phyloP scores from a whole-genome alignment of 179 eudicot genomes.

The Nepenthes alata region DNA sequence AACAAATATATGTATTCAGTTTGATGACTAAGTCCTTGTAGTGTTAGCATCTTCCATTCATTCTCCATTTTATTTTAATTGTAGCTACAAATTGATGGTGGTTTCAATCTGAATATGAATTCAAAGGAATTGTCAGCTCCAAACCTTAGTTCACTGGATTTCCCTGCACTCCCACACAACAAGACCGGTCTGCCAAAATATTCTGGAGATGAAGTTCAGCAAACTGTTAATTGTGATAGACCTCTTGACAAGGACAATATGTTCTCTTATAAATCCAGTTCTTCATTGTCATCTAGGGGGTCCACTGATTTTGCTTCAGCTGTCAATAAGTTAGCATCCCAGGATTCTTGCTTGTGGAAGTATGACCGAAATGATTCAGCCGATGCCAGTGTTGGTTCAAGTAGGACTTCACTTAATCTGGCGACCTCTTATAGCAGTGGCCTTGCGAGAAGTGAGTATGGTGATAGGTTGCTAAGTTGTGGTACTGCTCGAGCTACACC shows the following conservation, averaged over 20 bases:
- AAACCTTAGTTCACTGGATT: slow-evolving; percentile 61
- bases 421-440: slow-evolving; percentile 50
- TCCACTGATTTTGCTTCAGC: slow-evolving; percentile 85
- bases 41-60: background rate
- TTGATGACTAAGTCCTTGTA: too few species aligned
- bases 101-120: slow-evolving; percentile 44
- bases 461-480: slow-evolving; percentile 50
- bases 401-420: slow-evolving; percentile 55
- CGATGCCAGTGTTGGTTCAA: slow-evolving; percentile 58
- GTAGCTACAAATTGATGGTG: slow-evolving; percentile 86
- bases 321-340: slow-evolving; percentile 73
- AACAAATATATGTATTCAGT: too few species aligned
- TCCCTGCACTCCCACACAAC: slow-evolving; percentile 60
- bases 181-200: slow-evolving; percentile 39
- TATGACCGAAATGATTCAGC: slow-evolving; percentile 62
- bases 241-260: slow-evolving; percentile 48
- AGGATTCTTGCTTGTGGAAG: slow-evolving; percentile 63
- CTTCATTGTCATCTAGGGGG: slow-evolving; percentile 49
- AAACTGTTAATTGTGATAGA: slow-evolving; percentile 35
- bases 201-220: slow-evolving; percentile 50
- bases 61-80: slow-evolving; percentile 13
- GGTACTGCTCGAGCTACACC: slow-evolving; percentile 56
- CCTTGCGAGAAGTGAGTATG: slow-evolving; percentile 39
- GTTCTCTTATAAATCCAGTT: slow-evolving; percentile 39
- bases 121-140: slow-evolving; percentile 63